Conservation (phyloP, 2,329 filamentous ascomycete species). For the Penicillium psychrosexuale region DNA sequence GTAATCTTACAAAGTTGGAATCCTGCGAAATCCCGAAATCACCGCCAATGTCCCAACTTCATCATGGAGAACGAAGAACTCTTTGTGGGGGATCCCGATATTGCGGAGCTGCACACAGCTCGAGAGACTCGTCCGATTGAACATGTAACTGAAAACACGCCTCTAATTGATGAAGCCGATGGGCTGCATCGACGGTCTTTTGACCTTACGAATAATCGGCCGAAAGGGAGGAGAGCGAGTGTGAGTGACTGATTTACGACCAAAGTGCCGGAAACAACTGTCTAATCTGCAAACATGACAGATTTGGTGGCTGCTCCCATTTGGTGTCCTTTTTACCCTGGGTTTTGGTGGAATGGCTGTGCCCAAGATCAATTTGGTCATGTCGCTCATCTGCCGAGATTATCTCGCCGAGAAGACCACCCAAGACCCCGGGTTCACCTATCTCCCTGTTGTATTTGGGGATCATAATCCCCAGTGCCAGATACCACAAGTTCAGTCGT, state of each 20-base stretch:
- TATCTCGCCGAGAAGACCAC: slow-evolving; percentile 70
- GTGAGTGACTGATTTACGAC: slow-evolving; percentile 34
- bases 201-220: slow-evolving; percentile 12
- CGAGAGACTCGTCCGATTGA: slow-evolving; percentile 5
- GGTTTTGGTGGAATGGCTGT: slow-evolving; percentile 84
- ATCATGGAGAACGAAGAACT: slow-evolving; percentile 36
- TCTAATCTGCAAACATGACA: slow-evolving; percentile 31
- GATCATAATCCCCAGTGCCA: slow-evolving; percentile 75
- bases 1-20: neutral
- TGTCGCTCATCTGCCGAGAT: slow-evolving; percentile 76
- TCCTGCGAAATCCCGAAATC: neutral
- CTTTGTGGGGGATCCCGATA: slow-evolving; percentile 32
- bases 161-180: neutral
- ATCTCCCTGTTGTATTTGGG: slow-evolving; percentile 64
- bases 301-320: slow-evolving; percentile 80
- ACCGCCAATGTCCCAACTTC: neutral
- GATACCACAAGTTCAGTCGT: slow-evolving; percentile 71
- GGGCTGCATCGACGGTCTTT: neutral
- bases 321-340: slow-evolving; percentile 76
- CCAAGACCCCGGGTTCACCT: slow-evolving; percentile 57
- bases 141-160: slow-evolving; percentile 1
- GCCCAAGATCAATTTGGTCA: slow-evolving; percentile 81
- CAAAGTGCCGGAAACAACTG: slow-evolving; percentile 2
- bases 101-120: slow-evolving; percentile 23
- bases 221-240: slow-evolving; percentile 52